Evolutionary conservation across 768 basidiomycete species (phyloP).

Genomic region (Leccinellum rugosiceps): DNA sequence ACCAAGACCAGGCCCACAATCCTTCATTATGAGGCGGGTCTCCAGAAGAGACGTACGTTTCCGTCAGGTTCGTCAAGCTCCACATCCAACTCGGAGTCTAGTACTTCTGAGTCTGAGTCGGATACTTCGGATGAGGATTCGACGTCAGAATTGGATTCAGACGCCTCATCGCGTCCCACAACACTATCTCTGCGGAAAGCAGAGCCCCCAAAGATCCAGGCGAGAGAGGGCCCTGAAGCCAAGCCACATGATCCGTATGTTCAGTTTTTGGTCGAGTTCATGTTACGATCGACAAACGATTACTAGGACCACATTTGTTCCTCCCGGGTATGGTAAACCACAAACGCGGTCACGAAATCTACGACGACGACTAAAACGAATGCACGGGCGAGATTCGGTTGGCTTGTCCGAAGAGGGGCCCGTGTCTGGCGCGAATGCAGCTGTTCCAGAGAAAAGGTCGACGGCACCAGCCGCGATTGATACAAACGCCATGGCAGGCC

Average conservation of each 20-base stretch:
- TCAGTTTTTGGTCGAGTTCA: neutral
- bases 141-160: conserved; percentile 13
- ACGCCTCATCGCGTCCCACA: neutral
- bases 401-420: conserved; percentile 23
- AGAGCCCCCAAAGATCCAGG: conserved; percentile 14
- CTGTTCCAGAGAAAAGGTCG: conserved; percentile 10
- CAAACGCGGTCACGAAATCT: conserved; percentile 55
- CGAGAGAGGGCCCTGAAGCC: conserved; percentile 4
- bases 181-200: neutral
- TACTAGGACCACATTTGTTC: conserved; percentile 32
- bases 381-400: conserved; percentile 24
- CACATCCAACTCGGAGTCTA: conserved; percentile 22
- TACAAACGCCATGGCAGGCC: conserved; percentile 2
- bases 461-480: conserved; percentile 12
- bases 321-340: conserved; percentile 59
- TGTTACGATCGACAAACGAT: neutral
- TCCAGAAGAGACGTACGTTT: conserved; percentile 22
- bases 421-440: conserved; percentile 41
- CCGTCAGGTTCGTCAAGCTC: conserved; percentile 15
- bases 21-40: too few relatives aligned
- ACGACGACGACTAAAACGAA: conserved; percentile 50
- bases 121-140: conserved; percentile 17
- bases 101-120: conserved; percentile 27
- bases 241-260: conserved; percentile 9
- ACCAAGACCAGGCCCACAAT: neutral